Percentiles rank a stretch among this genome's conserved stretches.
Evolutionary conservation across 2,329 filamentous ascomycete species (phyloP).

Genomic region (Penicillium psychrosexuale): DNA sequence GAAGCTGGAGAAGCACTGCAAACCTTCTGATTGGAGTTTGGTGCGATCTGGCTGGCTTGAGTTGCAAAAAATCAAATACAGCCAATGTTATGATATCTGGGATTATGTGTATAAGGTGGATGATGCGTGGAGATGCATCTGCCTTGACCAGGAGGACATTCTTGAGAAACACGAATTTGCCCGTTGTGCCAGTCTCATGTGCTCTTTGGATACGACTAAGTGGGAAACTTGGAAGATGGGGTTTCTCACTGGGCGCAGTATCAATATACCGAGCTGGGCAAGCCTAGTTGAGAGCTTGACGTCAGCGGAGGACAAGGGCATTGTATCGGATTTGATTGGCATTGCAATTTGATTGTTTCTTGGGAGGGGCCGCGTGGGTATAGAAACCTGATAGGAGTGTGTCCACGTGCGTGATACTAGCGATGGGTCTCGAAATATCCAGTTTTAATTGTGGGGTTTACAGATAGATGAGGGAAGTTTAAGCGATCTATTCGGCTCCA

Average conservation of each 20-base stretch:
- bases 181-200: slow-evolving; percentile 1
- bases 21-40: slow-evolving; percentile 1
- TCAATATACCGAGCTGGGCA: neutral
- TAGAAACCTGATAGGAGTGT: too few species aligned
- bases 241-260: neutral
- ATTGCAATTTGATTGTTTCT: neutral
- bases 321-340: neutral
- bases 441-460: too few species aligned
- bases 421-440: too few species aligned
- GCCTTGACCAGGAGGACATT: slow-evolving; percentile 1
- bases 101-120: slow-evolving; percentile 4
- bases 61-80: slow-evolving; percentile 2
- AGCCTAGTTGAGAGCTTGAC: neutral
- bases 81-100: neutral
- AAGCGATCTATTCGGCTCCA: too few species aligned
- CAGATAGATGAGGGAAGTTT: too few species aligned
- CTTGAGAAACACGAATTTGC: slow-evolving; percentile 1
- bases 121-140: slow-evolving; percentile 6
- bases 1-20: slow-evolving; percentile 6
- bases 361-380: too few species aligned
- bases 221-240: slow-evolving; percentile 8
- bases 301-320: neutral
- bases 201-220: neutral
- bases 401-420: too few species aligned
- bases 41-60: slow-evolving; percentile 2